phyloP scores from a whole-genome alignment of 75 land plant genomes.

The Cunninghamia lanceolata region DNA sequence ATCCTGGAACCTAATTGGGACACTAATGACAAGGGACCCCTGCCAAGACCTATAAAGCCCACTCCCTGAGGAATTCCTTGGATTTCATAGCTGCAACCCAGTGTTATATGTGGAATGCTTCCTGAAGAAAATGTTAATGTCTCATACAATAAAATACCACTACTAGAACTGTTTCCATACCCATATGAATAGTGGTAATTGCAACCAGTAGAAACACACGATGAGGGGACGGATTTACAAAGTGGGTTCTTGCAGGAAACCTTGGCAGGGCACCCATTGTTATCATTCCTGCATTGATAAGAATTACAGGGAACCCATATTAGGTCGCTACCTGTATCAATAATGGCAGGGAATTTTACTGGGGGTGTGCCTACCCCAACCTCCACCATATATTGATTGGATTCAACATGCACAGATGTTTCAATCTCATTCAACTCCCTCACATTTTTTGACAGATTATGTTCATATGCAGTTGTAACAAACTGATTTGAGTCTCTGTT shows the following conservation, averaged over 20 bases:
- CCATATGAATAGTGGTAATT: background rate
- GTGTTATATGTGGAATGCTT: background rate
- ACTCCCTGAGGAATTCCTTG: background rate
- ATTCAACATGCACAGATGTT: background rate
- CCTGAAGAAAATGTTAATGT: background rate
- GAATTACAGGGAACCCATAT: constrained; percentile 17
- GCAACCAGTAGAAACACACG: background rate
- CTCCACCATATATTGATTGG: constrained; percentile 18
- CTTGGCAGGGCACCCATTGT: background rate
- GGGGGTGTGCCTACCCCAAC: constrained; percentile 22
- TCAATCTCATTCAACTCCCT: background rate
- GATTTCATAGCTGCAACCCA: background rate
- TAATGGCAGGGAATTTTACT: constrained; percentile 9
- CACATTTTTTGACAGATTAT: background rate
- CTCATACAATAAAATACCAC: background rate
- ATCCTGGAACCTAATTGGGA: background rate
- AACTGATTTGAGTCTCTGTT: background rate
- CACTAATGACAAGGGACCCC: background rate
- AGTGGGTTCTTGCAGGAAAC: background rate
- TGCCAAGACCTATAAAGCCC: background rate
- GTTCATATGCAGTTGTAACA: background rate
- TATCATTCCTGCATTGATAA: background rate
- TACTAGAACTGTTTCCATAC: background rate
- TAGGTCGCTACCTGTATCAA: constrained; percentile 32
- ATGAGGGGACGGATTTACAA: background rate